Evolutionary conservation across 164 flowering plant species (phyloP).

Genomic region (Vitis rotundifolia): DNA sequence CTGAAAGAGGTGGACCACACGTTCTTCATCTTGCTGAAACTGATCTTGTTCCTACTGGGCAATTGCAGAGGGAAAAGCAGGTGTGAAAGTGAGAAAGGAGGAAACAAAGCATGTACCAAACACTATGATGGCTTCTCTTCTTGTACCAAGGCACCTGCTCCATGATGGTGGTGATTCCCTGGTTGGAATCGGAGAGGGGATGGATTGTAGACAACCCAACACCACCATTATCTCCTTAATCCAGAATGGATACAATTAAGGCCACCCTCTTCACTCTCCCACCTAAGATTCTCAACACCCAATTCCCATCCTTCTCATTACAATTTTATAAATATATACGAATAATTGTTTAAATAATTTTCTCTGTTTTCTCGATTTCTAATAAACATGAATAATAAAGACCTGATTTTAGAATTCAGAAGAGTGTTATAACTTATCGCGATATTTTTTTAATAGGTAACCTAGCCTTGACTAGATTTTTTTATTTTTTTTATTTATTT

Average conservation of each 20-base stretch:
- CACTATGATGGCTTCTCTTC: neutral
- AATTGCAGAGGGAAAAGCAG: conserved; percentile 21
- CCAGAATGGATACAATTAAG: neutral
- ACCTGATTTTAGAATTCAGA: too few species aligned
- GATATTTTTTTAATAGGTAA: too few species aligned
- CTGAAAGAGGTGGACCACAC: conserved; percentile 41
- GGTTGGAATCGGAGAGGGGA: neutral
- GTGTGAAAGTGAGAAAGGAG: conserved; percentile 20
- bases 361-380: too few species aligned
- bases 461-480: too few species aligned
- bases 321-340: too few species aligned
- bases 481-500: too few species aligned
- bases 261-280: too few species aligned
- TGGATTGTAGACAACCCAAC: conserved; percentile 7
- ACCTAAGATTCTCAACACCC: too few species aligned
- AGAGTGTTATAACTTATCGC: too few species aligned
- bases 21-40: conserved; percentile 56
- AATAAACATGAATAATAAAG: too few species aligned
- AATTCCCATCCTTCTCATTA: too few species aligned
- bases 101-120: neutral
- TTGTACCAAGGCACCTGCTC: conserved; percentile 25
- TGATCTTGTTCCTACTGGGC: conserved; percentile 38
- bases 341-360: too few species aligned
- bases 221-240: conserved; percentile 10
- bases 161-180: conserved; percentile 4